A percentile compares a stretch with the other conserved stretches of the same genome.
phyloP scores from a whole-genome alignment of 1,139 yeast genomes.

The Kazachstania sp. region DNA sequence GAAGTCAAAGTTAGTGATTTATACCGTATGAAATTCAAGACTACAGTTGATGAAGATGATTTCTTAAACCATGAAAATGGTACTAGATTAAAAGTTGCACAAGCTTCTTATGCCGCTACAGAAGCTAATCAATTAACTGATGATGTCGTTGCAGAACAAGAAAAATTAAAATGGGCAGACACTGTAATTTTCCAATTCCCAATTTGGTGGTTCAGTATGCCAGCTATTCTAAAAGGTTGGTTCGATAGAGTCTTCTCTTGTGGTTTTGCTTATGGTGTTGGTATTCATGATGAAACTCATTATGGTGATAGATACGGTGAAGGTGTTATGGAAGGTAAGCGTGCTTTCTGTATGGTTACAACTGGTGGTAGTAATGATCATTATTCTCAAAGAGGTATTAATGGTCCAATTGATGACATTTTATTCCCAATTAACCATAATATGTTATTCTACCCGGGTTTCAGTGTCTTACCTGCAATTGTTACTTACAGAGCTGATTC shows the following conservation, averaged over 20 bases:
- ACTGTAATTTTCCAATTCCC: slow-evolving; percentile 23
- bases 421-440: slow-evolving; percentile 23
- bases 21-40: slow-evolving; percentile 19
- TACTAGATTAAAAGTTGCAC: slow-evolving; percentile 9
- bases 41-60: slow-evolving; percentile 16
- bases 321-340: slow-evolving; percentile 18
- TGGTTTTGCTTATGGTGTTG: slow-evolving; percentile 21
- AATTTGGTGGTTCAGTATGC: slow-evolving; percentile 26
- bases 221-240: slow-evolving; percentile 28
- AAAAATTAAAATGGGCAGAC: slow-evolving; percentile 28
- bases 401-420: slow-evolving; percentile 21
- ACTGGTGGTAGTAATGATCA: slow-evolving; percentile 16
- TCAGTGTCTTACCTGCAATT: slow-evolving; percentile 18
- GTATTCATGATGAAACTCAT: slow-evolving; percentile 8
- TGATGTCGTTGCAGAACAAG: slow-evolving; percentile 16
- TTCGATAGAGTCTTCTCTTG: slow-evolving; percentile 21
- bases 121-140: slow-evolving; percentile 11
- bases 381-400: slow-evolving; percentile 18
- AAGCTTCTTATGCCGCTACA: slow-evolving; percentile 14
- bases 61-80: slow-evolving; percentile 10
- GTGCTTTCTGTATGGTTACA: slow-evolving; percentile 18
- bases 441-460: slow-evolving; percentile 21
- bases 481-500: slow-evolving; percentile 12
- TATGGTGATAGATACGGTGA: slow-evolving; percentile 19
- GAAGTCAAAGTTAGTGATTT: slow-evolving; percentile 24